Evolutionary conservation across 106 monocot genomes (phyloP).

Genomic region (Gastrodia elata): DNA sequence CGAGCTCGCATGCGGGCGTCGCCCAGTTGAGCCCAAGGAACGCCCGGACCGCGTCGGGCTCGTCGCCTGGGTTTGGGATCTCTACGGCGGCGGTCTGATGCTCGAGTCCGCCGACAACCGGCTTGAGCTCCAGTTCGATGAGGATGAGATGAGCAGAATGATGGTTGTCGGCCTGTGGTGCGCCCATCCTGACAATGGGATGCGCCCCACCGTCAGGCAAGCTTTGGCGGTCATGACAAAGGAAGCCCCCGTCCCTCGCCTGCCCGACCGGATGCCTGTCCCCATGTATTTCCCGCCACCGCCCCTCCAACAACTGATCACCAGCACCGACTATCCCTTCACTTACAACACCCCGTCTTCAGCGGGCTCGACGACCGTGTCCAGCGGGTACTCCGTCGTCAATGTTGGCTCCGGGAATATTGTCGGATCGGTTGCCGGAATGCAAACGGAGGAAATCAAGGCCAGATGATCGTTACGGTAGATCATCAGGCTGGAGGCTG

Average conservation of each 20-base stretch:
- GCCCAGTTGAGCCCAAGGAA: slow-evolving; percentile 4
- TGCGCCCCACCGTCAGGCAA: slow-evolving; percentile 12
- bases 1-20: slow-evolving; percentile 11
- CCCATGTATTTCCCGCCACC: slow-evolving; percentile 4
- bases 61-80: slow-evolving; percentile 13
- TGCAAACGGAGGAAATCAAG: background rate
- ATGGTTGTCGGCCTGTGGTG: slow-evolving; percentile 21
- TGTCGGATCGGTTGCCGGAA: no score
- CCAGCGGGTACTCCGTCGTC: background rate
- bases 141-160: slow-evolving; percentile 10
- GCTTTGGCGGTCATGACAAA: slow-evolving; percentile 4
- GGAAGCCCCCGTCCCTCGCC: slow-evolving; percentile 5
- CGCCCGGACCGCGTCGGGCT: background rate
- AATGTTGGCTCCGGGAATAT: background rate
- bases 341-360: background rate
- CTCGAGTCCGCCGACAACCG: slow-evolving; percentile 11
- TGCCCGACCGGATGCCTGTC: slow-evolving; percentile 12
- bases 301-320: background rate
- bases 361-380: background rate
- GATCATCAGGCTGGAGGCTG: no score
- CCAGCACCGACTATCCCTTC: background rate
- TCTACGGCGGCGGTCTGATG: slow-evolving; percentile 10
- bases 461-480: background rate
- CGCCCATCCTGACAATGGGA: slow-evolving; percentile 4
- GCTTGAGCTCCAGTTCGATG: background rate